Conservation (phyloP, 2,329 filamentous ascomycete species). For the Magnaporthiopsis incrustans region DNA sequence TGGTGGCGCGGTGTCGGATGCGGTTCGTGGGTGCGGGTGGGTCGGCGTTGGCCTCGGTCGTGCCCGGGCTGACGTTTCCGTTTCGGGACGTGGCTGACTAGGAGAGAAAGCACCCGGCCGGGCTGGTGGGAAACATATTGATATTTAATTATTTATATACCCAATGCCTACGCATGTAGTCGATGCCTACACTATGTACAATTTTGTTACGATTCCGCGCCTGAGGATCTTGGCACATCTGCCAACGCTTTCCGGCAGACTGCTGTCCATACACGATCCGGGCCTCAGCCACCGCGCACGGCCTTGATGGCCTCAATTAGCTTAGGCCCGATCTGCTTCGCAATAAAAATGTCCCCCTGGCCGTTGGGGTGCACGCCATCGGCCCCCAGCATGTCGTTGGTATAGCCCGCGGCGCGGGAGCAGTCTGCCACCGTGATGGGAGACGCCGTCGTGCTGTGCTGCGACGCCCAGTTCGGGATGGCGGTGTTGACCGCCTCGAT, state of each 20-base stretch:
- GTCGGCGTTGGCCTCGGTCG: background rate
- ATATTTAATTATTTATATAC: background rate
- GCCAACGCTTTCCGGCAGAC: no score
- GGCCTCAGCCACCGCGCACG: background rate
- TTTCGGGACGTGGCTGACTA: background rate
- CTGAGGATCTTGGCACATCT: background rate
- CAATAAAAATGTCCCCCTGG: conserved; percentile 26
- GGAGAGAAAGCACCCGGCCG: background rate
- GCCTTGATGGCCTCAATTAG: conserved; percentile 24
- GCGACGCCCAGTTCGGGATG: conserved; percentile 23
- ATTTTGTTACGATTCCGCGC: background rate
- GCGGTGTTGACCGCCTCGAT: conserved; percentile 16
- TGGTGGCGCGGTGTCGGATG: background rate
- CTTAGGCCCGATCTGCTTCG: conserved; percentile 21
- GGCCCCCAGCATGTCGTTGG: conserved; percentile 22
- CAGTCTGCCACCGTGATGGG: conserved; percentile 32
- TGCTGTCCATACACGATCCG: no score
- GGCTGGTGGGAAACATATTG: background rate
- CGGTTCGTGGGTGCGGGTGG: background rate
- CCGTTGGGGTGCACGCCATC: conserved; percentile 34
- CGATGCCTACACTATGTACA: background rate
- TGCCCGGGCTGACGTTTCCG: background rate
- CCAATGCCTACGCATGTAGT: background rate
- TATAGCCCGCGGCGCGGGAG: conserved; percentile 22
- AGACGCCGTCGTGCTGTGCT: conserved; percentile 26